These are phyloP conservation scores for Mycena crocata DNA, from an alignment of 768 basidiomycete genomes.

Conservation along the genomic window DNA sequence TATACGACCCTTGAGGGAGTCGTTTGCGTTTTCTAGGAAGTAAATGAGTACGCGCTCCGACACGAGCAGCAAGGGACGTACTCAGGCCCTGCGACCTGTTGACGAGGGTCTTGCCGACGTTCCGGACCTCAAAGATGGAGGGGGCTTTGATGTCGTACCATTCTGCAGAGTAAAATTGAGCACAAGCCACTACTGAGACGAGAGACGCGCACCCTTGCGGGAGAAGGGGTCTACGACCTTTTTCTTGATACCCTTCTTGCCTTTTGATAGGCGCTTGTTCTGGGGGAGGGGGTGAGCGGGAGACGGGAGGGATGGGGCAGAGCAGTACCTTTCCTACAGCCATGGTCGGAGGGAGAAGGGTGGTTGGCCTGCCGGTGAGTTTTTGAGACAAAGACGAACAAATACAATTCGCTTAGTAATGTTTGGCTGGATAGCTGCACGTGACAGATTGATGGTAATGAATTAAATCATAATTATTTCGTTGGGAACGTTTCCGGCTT, in stretches of 20 bases:
- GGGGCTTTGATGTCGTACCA: slow-evolving; percentile 99
- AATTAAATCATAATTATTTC: too few relatives aligned
- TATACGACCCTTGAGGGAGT: slow-evolving; percentile 97
- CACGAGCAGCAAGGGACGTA: slow-evolving; percentile 58
- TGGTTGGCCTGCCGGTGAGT: slow-evolving; percentile 56
- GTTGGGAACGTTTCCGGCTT: too few relatives aligned
- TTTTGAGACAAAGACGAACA: slow-evolving; percentile 48
- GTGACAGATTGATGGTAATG: too few relatives aligned
- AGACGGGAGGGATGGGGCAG: not conserved
- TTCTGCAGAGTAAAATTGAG: slow-evolving; percentile 60
- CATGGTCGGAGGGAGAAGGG: slow-evolving; percentile 63
- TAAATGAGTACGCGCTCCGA: not conserved
- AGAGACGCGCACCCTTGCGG: slow-evolving; percentile 83
- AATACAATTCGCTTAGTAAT: too few relatives aligned
- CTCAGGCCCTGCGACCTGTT: slow-evolving; percentile 99
- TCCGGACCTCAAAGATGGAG: slow-evolving; percentile 95
- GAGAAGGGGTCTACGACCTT: slow-evolving; percentile 99
- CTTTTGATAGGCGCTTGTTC: slow-evolving; percentile 99
- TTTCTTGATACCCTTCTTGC: slow-evolving; percentile 99
- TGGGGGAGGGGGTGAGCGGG: slow-evolving; percentile 44
- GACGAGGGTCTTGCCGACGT: slow-evolving; percentile 98
- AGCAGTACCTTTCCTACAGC: slow-evolving; percentile 60
- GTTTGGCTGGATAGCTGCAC: too few relatives aligned
- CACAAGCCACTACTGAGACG: slow-evolving; percentile 2
- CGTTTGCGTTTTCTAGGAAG: slow-evolving; percentile 92